A percentile compares a stretch with the other conserved stretches of the same genome.
phyloP scores from a whole-genome alignment of 2,329 filamentous ascomycete genomes.

The Colletotrichum cordylinicola region DNA sequence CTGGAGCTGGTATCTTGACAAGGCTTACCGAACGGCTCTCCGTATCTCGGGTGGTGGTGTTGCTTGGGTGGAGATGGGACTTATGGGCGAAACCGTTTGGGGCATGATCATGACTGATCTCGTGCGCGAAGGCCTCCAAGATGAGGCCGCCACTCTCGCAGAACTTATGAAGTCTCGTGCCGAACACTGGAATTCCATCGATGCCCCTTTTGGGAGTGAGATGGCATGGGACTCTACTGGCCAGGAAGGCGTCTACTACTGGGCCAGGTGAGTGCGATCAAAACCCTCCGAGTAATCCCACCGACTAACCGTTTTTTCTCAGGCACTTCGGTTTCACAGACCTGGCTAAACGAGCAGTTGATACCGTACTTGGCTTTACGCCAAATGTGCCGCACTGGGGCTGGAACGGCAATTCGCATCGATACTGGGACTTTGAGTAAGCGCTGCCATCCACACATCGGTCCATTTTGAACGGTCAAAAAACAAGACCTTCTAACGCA shows the following conservation, averaged over 20 bases:
- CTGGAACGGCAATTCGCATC: slow-evolving; percentile 65
- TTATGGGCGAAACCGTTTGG: slow-evolving; percentile 67
- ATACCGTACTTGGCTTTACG: slow-evolving; percentile 61
- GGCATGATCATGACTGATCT: slow-evolving; percentile 58
- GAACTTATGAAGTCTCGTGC: slow-evolving; percentile 54
- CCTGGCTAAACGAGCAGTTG: slow-evolving; percentile 54
- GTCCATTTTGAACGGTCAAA: slow-evolving; percentile 31
- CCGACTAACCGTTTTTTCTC: not conserved
- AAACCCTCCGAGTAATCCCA: not conserved
- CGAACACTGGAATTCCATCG: slow-evolving; percentile 52
- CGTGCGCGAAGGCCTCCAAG: slow-evolving; percentile 43
- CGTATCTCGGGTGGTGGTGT: slow-evolving; percentile 41
- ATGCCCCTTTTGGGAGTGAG: slow-evolving; percentile 63
- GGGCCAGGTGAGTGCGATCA: slow-evolving; percentile 47
- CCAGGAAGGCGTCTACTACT: slow-evolving; percentile 67
- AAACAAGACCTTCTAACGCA: not conserved
- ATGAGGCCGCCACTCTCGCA: slow-evolving; percentile 39
- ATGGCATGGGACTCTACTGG: slow-evolving; percentile 69
- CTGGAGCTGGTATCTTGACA: slow-evolving; percentile 62
- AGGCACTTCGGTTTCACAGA: slow-evolving; percentile 53
- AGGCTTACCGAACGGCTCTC: slow-evolving; percentile 57
- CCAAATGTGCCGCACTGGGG: slow-evolving; percentile 66
- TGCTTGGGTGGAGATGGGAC: slow-evolving; percentile 45
- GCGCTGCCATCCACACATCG: slow-evolving; percentile 41
- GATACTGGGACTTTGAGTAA: slow-evolving; percentile 60